Conservation (phyloP, 23 red algal species). For the Gracilaria gracilis region DNA sequence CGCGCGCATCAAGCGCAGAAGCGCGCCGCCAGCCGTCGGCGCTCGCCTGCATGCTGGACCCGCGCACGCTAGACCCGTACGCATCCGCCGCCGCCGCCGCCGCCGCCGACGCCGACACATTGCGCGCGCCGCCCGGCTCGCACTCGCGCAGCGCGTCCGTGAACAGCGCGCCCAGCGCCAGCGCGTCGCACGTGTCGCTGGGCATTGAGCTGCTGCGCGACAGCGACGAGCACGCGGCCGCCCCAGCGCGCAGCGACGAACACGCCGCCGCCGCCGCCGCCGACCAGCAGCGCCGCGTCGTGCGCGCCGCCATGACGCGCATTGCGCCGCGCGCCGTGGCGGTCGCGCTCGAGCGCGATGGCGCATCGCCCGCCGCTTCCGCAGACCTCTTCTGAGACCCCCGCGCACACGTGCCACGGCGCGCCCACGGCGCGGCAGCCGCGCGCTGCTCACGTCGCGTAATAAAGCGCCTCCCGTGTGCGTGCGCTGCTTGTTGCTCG, state of each 20-base stretch:
- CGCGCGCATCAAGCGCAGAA: not conserved
- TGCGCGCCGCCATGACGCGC: not conserved
- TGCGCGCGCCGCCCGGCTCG: not conserved
- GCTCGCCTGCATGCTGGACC: constrained; percentile 10
- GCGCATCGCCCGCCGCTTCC: too few relatives aligned
- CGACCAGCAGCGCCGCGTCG: not conserved
- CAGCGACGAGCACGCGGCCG: not conserved
- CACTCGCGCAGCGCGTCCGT: constrained; percentile 4
- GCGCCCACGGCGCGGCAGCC: too few relatives aligned
- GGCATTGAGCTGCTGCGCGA: not conserved
- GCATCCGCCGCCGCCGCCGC: too few relatives aligned
- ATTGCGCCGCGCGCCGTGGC: constrained; percentile 9
- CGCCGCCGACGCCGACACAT: not conserved
- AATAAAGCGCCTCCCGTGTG: too few relatives aligned
- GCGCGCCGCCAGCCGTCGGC: not conserved
- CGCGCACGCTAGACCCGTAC: not conserved
- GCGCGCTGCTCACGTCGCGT: not conserved
- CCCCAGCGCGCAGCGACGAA: not conserved
- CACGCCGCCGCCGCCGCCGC: not conserved
- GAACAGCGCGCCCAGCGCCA: not conserved
- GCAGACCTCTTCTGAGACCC: too few relatives aligned
- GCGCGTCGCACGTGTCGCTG: constrained; percentile 3
- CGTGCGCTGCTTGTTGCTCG: too few relatives aligned
- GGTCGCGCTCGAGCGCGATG: not conserved
- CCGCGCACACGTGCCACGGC: too few relatives aligned